A percentile compares a stretch with the other conserved stretches of the same genome.
Evolutionary conservation across 2,329 filamentous ascomycete genomes (phyloP).

Genomic region (Fusarium algeriense): DNA sequence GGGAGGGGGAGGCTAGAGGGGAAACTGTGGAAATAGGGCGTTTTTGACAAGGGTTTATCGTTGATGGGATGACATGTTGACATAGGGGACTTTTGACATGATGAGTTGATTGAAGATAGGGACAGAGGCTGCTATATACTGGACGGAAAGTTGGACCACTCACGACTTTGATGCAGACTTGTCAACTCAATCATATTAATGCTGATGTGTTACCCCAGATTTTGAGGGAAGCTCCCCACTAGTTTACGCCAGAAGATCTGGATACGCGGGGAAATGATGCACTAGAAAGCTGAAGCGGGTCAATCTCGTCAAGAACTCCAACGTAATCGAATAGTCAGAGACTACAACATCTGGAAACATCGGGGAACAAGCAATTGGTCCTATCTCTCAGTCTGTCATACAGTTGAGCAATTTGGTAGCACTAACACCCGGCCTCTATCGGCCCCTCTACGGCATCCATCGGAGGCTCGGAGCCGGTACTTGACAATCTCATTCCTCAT

Average conservation of each 20-base stretch:
- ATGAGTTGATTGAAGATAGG: not conserved
- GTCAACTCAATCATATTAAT: not conserved
- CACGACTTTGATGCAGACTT: not conserved
- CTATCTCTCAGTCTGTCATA: not conserved
- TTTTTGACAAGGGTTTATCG: slow-evolving; percentile 37
- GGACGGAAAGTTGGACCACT: too few species aligned
- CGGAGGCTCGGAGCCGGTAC: slow-evolving; percentile 15
- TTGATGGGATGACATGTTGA: not conserved
- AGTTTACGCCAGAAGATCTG: slow-evolving; percentile 25
- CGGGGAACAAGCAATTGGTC: not conserved
- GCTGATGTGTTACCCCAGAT: slow-evolving; percentile 14
- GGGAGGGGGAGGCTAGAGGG: slow-evolving; percentile 13
- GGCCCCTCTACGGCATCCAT: slow-evolving; percentile 28
- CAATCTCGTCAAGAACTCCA: not conserved
- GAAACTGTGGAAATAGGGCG: slow-evolving; percentile 36
- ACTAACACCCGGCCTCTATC: slow-evolving; percentile 24
- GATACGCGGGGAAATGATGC: slow-evolving; percentile 25
- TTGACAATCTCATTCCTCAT: slow-evolving; percentile 2
- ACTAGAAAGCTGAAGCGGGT: slow-evolving; percentile 29
- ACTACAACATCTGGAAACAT: not conserved
- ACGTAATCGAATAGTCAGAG: not conserved
- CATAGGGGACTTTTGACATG: not conserved
- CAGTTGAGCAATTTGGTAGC: not conserved
- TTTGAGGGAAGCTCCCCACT: slow-evolving; percentile 17
- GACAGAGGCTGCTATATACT: rapidly evolving